Percentiles rank a stretch among this genome's conserved stretches.
Evolutionary conservation across 805 yeast species (phyloP).

Genomic region (Starmerella kuoi): DNA sequence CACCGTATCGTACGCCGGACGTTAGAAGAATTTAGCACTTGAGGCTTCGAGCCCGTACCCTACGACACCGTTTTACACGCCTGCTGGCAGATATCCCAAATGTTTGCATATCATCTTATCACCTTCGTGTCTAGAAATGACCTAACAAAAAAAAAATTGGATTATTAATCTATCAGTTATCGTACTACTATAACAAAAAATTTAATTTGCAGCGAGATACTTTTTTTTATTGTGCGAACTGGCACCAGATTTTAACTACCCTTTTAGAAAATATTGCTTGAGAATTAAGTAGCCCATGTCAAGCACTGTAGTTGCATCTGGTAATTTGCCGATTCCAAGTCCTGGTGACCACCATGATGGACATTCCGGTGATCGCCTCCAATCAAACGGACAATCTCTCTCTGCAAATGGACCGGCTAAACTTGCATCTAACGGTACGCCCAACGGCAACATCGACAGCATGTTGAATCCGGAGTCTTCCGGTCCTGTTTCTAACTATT

Average conservation of each 20-base stretch:
- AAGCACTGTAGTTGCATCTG: conserved; percentile 8
- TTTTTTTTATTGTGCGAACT: not conserved
- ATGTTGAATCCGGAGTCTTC: no score
- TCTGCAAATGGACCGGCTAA: no score
- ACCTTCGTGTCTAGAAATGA: not conserved
- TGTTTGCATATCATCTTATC: conserved; percentile 2
- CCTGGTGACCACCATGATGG: conserved; percentile 2
- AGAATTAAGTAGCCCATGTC: no score
- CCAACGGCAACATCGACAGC: no score
- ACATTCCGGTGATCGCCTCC: not conserved
- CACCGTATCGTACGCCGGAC: not conserved
- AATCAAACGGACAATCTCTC: not conserved
- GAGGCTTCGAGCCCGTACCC: no score
- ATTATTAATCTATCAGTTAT: not conserved
- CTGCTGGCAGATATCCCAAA: not conserved
- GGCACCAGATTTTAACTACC: no score
- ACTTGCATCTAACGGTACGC: no score
- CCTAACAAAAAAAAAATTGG: not conserved
- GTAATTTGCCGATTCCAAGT: conserved; percentile 3
- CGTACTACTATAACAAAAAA: not conserved
- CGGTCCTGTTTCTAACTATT: no score
- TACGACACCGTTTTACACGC: not conserved
- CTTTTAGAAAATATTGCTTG: no score
- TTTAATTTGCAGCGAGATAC: no score
- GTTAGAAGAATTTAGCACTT: not conserved